Base-by-base conservation (phyloP, 2,329 filamentous ascomycete species). In the Fusarium setosum region DNA sequence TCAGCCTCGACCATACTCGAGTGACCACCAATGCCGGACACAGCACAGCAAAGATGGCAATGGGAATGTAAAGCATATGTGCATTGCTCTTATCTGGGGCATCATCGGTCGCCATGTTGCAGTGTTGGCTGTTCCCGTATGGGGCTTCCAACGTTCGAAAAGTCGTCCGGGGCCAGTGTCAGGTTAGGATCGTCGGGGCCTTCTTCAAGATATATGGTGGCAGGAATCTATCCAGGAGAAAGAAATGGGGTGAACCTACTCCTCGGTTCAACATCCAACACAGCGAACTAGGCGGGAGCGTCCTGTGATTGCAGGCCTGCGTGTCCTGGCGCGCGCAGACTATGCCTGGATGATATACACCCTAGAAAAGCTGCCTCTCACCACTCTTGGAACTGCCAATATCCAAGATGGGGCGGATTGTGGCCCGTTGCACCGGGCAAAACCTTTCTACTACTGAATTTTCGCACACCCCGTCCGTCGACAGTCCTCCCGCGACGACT, bases 11-110 rank as follows among this genome's bases (percentile, higher is more conserved):
- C 69, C 69, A 72, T 42, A 66, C 21, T 23, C 70, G 60, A 24
- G 63, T 57, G 4, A 24, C 59, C 12, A 69, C 60, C 20, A 72
- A 50, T 18, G 63, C 12, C 7, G 70, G 70, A 32, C 67, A 70
- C 8, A 72, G n/a, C 12, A 70, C 62, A 31, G 47, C 63, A 34
- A 72, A 72, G 21, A 72, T 60, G 13, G 62, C 69, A 12, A 71
- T 61, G 24, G 70, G 70, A n/a, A 72, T 65, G 23, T 72, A 72
- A 6, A 72, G 57, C 42, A 70, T 66, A 37, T 70, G 61, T 17
- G 68, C 60, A 59, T 65, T 67, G 66, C 60, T 69, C 23, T 50
- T 68, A n/a, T 62, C 53, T 18, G 59, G 52, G 38, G 53, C 31
- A 41, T 6, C 32, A 18, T 56, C 38, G 21, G 18, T 60, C 21